A percentile compares a stretch with the other conserved stretches of the same genome.
phyloP scores from a whole-genome alignment of 2,329 filamentous ascomycete genomes.

The Septoria petroselini region DNA sequence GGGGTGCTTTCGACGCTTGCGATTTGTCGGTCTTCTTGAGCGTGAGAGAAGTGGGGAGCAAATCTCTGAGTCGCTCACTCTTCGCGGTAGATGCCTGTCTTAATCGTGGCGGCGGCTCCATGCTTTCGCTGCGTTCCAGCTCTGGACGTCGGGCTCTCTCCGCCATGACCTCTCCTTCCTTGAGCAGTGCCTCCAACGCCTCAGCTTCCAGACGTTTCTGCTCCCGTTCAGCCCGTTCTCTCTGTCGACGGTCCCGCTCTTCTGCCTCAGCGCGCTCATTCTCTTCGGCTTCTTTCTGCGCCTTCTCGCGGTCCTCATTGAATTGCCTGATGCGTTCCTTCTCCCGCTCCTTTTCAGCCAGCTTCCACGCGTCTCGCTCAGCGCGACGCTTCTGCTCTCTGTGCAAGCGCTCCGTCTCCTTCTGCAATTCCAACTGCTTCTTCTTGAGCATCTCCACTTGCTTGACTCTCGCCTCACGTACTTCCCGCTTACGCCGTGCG shows the following conservation, averaged over 20 bases:
- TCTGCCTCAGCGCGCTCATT: conserved; percentile 52
- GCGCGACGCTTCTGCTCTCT: conserved; percentile 49
- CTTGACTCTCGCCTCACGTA: conserved; percentile 58
- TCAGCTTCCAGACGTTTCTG: conserved; percentile 57
- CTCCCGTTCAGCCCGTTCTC: conserved; percentile 42
- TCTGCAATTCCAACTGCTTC: conserved; percentile 45
- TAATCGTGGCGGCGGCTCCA: conserved; percentile 42
- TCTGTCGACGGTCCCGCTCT: conserved; percentile 44
- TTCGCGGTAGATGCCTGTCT: conserved; percentile 26
- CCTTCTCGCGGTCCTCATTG: conserved; percentile 49
- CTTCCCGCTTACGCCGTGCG: conserved; percentile 57
- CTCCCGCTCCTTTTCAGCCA: conserved; percentile 50
- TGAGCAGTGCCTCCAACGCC: conserved; percentile 53
- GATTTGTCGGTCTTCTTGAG: conserved; percentile 33
- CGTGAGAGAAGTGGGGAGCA: conserved; percentile 36
- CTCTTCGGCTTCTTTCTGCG: conserved; percentile 47
- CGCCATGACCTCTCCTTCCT: conserved; percentile 54
- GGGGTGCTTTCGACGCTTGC: conserved; percentile 11
- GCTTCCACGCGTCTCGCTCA: conserved; percentile 49
- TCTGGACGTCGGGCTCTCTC: conserved; percentile 53
- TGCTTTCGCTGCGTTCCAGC: conserved; percentile 45
- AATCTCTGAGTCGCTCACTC: conserved; percentile 29
- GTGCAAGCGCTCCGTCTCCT: conserved; percentile 44
- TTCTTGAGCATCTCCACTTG: conserved; percentile 51
- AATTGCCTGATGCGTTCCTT: conserved; percentile 53